Conservation (phyloP, 805 yeast species). For the Brettanomyces custersianus region DNA sequence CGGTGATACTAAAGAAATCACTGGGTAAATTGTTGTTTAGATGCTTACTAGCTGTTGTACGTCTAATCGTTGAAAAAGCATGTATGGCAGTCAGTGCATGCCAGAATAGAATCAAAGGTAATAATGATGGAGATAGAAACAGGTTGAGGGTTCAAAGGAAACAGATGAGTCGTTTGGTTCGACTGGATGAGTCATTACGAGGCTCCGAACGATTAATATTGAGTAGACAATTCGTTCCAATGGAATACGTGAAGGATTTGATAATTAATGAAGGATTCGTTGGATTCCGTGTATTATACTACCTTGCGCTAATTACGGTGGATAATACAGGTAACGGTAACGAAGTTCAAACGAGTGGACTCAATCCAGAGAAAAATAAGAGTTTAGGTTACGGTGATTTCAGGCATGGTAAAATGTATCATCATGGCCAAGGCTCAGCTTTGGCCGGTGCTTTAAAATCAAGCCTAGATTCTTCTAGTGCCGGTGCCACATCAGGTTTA, state of each 20-base stretch:
- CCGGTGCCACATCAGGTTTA: slow-evolving; percentile 3
- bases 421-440: background rate
- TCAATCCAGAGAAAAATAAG: no score
- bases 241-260: slow-evolving; percentile 48
- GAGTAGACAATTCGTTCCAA: slow-evolving; percentile 41
- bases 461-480: background rate
- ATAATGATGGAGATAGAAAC: background rate
- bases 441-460: background rate
- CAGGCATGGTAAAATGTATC: no score
- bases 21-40: background rate
- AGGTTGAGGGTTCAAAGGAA: background rate
- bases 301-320: slow-evolving; percentile 50
- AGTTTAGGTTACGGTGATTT: no score
- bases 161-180: background rate
- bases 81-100: background rate
- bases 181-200: background rate
- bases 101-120: background rate
- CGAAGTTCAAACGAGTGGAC: no score
- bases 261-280: slow-evolving; percentile 71
- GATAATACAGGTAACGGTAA: slow-evolving; percentile 15
- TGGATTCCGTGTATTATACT: slow-evolving; percentile 57
- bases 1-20: slow-evolving; percentile 21
- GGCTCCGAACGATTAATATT: slow-evolving; percentile 4
- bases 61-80: background rate
- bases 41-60: background rate